phyloP scores from a whole-genome alignment of 495 filamentous ascomycete genomes.

The Hyaloscypha finlandica region DNA sequence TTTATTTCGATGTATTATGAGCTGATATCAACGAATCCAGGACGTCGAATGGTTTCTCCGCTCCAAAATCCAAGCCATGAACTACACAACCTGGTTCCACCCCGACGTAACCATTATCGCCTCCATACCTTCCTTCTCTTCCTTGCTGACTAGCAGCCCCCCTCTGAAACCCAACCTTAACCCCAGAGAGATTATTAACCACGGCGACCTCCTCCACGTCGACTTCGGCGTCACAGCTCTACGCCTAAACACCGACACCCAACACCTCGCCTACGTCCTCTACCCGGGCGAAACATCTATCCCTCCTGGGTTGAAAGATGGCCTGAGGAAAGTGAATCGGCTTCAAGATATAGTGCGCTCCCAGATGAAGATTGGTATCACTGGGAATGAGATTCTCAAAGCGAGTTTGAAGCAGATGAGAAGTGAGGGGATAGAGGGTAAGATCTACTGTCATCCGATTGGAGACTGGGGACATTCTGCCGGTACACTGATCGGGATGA shows the following conservation, averaged over 20 bases:
- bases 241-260: slow-evolving; percentile 51
- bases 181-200: slow-evolving; percentile 36
- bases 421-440: slow-evolving; percentile 45
- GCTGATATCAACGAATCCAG: slow-evolving; percentile 19
- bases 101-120: slow-evolving; percentile 44
- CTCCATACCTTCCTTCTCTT: not conserved
- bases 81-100: slow-evolving; percentile 53
- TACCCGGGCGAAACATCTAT: slow-evolving; percentile 9
- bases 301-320: slow-evolving; percentile 35
- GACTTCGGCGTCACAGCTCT: slow-evolving; percentile 50
- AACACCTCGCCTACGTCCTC: slow-evolving; percentile 50
- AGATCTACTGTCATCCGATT: slow-evolving; percentile 49
- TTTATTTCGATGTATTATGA: slow-evolving; percentile 8
- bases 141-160: not conserved
- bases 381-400: slow-evolving; percentile 46
- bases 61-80: slow-evolving; percentile 44
- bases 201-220: slow-evolving; percentile 47
- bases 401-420: slow-evolving; percentile 38
- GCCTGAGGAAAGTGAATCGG: slow-evolving; percentile 45
- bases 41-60: slow-evolving; percentile 52
- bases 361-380: slow-evolving; percentile 43
- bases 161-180: slow-evolving; percentile 14
- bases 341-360: slow-evolving; percentile 46
- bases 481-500: slow-evolving; percentile 49
- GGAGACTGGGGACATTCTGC: slow-evolving; percentile 53